phyloP scores from a whole-genome alignment of 495 filamentous ascomycete species.

The Penicillium cinerascens region DNA sequence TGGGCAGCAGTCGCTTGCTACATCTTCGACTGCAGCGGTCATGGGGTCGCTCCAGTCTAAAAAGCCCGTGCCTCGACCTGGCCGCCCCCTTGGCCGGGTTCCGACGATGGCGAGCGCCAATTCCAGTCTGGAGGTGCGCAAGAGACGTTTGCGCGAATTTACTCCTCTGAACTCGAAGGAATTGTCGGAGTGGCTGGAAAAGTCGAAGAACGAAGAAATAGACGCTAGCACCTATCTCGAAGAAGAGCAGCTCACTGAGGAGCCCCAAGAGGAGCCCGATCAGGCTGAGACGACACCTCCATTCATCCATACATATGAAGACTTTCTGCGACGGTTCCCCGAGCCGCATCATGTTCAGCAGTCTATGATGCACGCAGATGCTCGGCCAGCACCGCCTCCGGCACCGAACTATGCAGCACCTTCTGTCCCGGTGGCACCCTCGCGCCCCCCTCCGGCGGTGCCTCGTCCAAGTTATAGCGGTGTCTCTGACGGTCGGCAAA shows the following conservation, averaged over 20 bases:
- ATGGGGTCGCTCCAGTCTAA: constrained; percentile 44
- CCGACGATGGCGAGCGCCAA: constrained; percentile 51
- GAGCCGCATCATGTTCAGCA: constrained; percentile 66
- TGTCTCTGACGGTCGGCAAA: constrained; percentile 63
- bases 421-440: constrained; percentile 41
- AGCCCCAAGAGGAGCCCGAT: constrained; percentile 33
- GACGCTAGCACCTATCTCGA: constrained; percentile 43
- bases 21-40: constrained; percentile 52
- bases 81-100: constrained; percentile 48
- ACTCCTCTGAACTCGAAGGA: constrained; percentile 60
- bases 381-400: constrained; percentile 19
- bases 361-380: constrained; percentile 61
- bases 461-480: constrained; percentile 87
- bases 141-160: constrained; percentile 54
- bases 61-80: constrained; percentile 33
- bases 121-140: constrained; percentile 52
- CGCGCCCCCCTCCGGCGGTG: constrained; percentile 77
- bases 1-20: constrained; percentile 63
- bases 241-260: constrained; percentile 36
- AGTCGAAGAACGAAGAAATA: constrained; percentile 52
- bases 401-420: constrained; percentile 38
- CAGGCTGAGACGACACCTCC: constrained; percentile 35
- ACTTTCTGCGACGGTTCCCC: constrained; percentile 80
- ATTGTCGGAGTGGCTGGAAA: constrained; percentile 57
- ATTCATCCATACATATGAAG: constrained; percentile 60